Evolutionary conservation across 305 asterid genomes (phyloP).

Genomic region (Solanum hybrid): DNA sequence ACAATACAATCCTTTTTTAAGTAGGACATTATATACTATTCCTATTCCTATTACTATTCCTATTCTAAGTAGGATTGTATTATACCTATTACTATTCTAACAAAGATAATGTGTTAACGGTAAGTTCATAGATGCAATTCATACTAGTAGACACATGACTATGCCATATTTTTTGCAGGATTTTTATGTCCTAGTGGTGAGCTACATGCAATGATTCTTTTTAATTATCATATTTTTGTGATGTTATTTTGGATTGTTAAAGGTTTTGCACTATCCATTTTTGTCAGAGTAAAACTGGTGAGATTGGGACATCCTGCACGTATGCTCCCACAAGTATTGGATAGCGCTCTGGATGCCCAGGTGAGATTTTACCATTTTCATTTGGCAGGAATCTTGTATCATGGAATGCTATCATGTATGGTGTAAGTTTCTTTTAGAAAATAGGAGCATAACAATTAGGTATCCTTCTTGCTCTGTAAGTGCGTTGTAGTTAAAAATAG

Average conservation of each 20-base stretch:
- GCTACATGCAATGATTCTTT: neutral
- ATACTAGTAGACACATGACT: neutral
- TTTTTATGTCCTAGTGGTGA: neutral
- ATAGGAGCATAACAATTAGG: neutral
- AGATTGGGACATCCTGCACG: conserved; percentile 99
- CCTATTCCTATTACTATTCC: too few relatives aligned
- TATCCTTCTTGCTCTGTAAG: neutral
- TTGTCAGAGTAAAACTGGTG: conserved; percentile 78
- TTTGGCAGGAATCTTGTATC: conserved; percentile 8
- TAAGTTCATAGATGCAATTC: neutral
- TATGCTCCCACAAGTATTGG: conserved; percentile 92
- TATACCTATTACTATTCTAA: neutral
- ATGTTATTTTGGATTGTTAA: neutral
- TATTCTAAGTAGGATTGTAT: neutral
- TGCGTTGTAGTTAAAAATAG: neutral
- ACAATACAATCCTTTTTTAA: neutral
- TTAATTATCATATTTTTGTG: neutral
- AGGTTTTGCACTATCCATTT: neutral
- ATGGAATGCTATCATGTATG: neutral
- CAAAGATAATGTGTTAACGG: neutral
- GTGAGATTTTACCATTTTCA: conserved; percentile 25
- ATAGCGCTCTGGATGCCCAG: conserved; percentile 89
- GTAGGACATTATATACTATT: neutral
- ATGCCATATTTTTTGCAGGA: neutral
- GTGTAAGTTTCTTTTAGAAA: neutral